These are phyloP conservation scores for Sapria himalayana DNA, from an alignment of 345 rosid species.

Conservation along the genomic window DNA sequence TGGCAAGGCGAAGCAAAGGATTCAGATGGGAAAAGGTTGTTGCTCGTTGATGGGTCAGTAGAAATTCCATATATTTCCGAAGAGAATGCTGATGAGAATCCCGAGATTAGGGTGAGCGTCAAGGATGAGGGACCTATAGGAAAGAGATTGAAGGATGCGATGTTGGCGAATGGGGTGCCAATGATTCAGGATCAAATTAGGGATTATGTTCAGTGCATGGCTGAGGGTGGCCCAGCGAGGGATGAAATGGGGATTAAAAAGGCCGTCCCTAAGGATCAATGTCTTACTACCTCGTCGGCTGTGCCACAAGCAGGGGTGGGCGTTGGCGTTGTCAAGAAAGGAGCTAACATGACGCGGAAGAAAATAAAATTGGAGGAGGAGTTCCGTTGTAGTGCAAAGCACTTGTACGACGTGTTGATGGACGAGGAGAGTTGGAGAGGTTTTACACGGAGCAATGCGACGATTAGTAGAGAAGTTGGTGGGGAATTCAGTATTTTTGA, in stretches of 20 bases:
- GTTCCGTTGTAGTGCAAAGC: conserved; percentile 62
- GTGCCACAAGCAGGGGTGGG: conserved; percentile 3
- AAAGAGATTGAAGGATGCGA: conserved; percentile 63
- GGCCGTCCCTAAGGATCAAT: conserved; percentile 23
- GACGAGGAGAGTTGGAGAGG: conserved; percentile 97
- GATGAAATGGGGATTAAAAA: conserved; percentile 68
- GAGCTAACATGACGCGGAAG: conserved; percentile 42
- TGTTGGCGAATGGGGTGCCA: conserved; percentile 48
- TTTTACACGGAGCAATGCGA: conserved; percentile 80
- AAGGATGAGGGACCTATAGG: conserved; percentile 70
- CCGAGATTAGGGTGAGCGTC: conserved; percentile 49
- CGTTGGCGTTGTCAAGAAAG: conserved; percentile 17
- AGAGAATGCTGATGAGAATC: conserved; percentile 91
- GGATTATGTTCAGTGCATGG: conserved; percentile 56
- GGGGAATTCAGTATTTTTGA: conserved; percentile 70
- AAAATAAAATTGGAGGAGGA: conserved; percentile 60
- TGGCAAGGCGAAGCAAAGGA: conserved; percentile 92
- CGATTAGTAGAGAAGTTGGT: conserved; percentile 66
- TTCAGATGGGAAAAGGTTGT: conserved; percentile 32
- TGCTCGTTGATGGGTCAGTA: conserved; percentile 47
- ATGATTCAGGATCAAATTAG: conserved; percentile 49
- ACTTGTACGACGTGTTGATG: conserved; percentile 82
- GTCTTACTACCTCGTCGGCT: not conserved
- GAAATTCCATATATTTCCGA: conserved; percentile 90
- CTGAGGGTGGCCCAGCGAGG: conserved; percentile 61